These are phyloP conservation scores for Magnusiomyces ingens DNA, from an alignment of 1,139 yeast species.

Conservation along the genomic window DNA sequence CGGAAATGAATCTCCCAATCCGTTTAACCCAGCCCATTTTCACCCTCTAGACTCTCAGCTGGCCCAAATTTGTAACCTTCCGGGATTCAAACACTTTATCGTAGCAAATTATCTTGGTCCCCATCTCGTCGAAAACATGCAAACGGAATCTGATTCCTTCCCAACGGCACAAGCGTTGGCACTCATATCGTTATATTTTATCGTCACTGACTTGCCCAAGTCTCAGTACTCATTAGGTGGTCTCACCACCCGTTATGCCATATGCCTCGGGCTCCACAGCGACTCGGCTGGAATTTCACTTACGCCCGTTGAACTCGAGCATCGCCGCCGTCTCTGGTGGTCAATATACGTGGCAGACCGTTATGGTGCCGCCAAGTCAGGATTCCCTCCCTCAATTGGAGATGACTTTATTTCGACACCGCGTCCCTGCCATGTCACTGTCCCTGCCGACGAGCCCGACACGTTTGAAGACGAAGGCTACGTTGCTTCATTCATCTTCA, in stretches of 20 bases:
- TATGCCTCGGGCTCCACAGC: conserved; percentile 68
- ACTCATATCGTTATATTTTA: conserved; percentile 71
- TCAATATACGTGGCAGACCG: conserved; percentile 84
- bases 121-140: conserved; percentile 21
- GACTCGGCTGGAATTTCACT: conserved; percentile 19
- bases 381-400: conserved; percentile 69
- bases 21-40: too few species aligned
- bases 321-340: conserved; percentile 84
- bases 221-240: conserved; percentile 81
- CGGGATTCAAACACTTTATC: conserved; percentile 21
- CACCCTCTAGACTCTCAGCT: not conserved
- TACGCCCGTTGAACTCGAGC: conserved; percentile 41
- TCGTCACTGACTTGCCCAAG: conserved; percentile 78
- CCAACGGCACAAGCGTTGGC: conserved; percentile 68
- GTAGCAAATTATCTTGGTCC: conserved; percentile 20
- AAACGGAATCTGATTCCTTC: conserved; percentile 18
- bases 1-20: not conserved
- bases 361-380: conserved; percentile 80
- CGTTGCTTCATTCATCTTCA: conserved; percentile 70
- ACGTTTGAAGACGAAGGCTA: conserved; percentile 78
- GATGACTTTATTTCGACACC: conserved; percentile 73
- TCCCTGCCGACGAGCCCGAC: conserved; percentile 52
- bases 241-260: conserved; percentile 64
- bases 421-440: conserved; percentile 53
- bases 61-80: conserved; percentile 9